Evolutionary conservation across 2,329 filamentous ascomycete genomes (phyloP).

Genomic region (Diaporthe humulicola): DNA sequence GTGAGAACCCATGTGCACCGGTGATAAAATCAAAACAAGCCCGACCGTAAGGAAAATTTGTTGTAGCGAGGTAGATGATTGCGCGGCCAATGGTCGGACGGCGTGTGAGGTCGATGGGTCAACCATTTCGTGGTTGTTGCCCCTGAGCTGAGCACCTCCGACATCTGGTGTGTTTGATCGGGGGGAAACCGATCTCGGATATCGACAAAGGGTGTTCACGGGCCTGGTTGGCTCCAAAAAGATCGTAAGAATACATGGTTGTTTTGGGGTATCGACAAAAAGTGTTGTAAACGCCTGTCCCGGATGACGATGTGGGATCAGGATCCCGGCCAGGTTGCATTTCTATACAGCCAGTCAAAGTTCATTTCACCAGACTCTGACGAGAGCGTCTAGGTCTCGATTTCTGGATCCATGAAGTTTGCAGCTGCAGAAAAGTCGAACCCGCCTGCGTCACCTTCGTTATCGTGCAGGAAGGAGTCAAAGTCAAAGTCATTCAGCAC

Average conservation of each 20-base stretch:
- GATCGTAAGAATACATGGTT: constrained; percentile 40
- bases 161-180: background rate
- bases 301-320: constrained; percentile 17
- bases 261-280: constrained; percentile 41
- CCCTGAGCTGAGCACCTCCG: background rate
- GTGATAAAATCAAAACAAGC: constrained; percentile 30
- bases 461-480: constrained; percentile 75
- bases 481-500: constrained; percentile 78
- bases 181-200: background rate
- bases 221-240: constrained; percentile 28
- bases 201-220: constrained; percentile 14
- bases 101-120: constrained; percentile 10
- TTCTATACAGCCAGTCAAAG: constrained; percentile 1
- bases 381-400: constrained; percentile 50
- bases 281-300: constrained; percentile 36
- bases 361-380: background rate
- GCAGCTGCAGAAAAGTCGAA: constrained; percentile 68
- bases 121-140: constrained; percentile 6
- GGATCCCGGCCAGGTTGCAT: constrained; percentile 15
- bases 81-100: background rate
- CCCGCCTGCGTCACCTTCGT: constrained; percentile 59
- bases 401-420: constrained; percentile 69
- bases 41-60: constrained; percentile 31
- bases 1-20: constrained; percentile 37
- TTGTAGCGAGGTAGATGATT: constrained; percentile 21